Conservation (phyloP, 2,329 filamentous ascomycete species). For the Aureobasidium vineae region DNA sequence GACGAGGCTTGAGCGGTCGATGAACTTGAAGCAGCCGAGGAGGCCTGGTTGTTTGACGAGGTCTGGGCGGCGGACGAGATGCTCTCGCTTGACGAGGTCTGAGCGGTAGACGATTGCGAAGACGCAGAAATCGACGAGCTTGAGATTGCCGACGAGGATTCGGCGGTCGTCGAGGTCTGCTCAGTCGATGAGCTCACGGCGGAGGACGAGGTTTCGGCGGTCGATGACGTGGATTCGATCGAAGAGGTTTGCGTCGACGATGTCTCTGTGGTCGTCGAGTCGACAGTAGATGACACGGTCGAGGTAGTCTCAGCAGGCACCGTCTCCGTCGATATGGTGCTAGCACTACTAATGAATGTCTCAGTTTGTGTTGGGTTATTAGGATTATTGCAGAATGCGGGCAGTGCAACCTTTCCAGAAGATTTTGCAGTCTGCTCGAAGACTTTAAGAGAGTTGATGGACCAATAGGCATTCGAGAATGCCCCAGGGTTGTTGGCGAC, state of each 20-base stretch:
- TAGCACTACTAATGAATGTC: slow-evolving; percentile 26
- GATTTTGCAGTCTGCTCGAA: slow-evolving; percentile 33
- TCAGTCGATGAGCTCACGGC: background rate
- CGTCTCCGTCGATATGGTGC: slow-evolving; percentile 17
- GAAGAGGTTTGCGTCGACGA: slow-evolving; percentile 6
- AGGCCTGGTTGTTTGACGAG: background rate
- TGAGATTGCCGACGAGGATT: background rate
- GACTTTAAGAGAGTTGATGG: slow-evolving; percentile 43
- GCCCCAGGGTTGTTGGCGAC: slow-evolving; percentile 39
- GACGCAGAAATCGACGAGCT: slow-evolving; percentile 63
- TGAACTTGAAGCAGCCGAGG: background rate
- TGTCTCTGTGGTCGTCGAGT: slow-evolving; percentile 10
- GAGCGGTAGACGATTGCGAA: slow-evolving; percentile 60
- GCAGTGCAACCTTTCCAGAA: slow-evolving; percentile 21
- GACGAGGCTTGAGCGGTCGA: background rate
- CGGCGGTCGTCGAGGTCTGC: background rate
- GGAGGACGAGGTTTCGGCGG: slow-evolving; percentile 9
- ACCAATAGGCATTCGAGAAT: slow-evolving; percentile 45
- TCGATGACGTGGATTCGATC: slow-evolving; percentile 6
- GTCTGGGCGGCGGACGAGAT: background rate
- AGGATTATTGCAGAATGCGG: slow-evolving; percentile 15
- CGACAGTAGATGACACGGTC: slow-evolving; percentile 13
- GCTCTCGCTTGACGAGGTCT: background rate
- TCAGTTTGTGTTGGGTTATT: slow-evolving; percentile 20
- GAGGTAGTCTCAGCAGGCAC: slow-evolving; percentile 22